Evolutionary conservation across 2,329 filamentous ascomycete species (phyloP).

Genomic region (Colletotrichum shisoi): DNA sequence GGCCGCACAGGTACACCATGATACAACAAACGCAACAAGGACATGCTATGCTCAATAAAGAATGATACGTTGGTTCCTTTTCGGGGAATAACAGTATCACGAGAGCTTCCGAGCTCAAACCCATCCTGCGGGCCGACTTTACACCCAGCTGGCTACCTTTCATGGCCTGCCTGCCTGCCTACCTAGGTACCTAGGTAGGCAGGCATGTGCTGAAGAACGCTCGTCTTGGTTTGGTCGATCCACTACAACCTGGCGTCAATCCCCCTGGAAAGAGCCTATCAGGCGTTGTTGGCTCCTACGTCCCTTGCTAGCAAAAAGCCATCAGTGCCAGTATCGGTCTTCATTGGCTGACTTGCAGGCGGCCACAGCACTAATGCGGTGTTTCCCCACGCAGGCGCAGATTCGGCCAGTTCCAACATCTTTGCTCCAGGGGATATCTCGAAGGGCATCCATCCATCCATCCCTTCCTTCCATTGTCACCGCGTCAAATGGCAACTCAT

Average conservation of each 20-base stretch:
- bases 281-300: neutral
- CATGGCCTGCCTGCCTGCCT: neutral
- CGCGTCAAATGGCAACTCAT: conserved; percentile 21
- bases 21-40: too few relatives aligned
- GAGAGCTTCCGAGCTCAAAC: too few relatives aligned
- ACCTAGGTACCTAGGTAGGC: neutral
- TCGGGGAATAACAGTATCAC: too few relatives aligned
- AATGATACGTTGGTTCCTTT: too few relatives aligned
- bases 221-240: neutral
- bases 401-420: conserved; percentile 18
- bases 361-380: conserved; percentile 28
- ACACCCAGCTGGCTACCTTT: too few relatives aligned
- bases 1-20: too few relatives aligned
- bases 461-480: conserved; percentile 20
- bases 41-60: too few relatives aligned
- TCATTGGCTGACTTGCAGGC: conserved; percentile 35
- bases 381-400: conserved; percentile 17
- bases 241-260: conserved; percentile 12
- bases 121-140: too few relatives aligned
- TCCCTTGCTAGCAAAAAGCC: conserved; percentile 8
- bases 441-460: conserved; percentile 20
- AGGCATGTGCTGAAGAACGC: neutral
- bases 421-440: conserved; percentile 17
- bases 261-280: neutral
- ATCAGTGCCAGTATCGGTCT: conserved; percentile 29